Evolutionary conservation across 139 green algal species (phyloP).

Genomic region (Tetratostichococcus sp.): DNA sequence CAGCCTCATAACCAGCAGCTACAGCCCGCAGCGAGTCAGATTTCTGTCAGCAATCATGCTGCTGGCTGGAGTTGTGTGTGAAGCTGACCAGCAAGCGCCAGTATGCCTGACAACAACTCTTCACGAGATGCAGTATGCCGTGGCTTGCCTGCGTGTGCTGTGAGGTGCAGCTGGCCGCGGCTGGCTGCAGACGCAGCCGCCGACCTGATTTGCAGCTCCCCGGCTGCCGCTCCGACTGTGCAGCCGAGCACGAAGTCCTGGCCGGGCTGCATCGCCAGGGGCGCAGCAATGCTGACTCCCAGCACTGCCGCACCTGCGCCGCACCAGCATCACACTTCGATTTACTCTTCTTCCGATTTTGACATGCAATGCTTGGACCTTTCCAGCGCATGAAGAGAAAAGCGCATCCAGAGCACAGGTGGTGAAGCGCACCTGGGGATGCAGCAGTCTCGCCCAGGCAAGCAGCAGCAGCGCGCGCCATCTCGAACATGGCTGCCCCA

Average conservation of each 20-base stretch:
- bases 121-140: no score
- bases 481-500: slow-evolving; percentile 21
- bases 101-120: no score
- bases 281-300: not conserved
- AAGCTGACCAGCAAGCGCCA: no score
- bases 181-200: not conserved
- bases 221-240: not conserved
- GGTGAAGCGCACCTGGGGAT: not conserved
- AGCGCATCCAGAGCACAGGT: no score
- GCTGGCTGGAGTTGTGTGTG: no score
- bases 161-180: not conserved
- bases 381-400: no score
- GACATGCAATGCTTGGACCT: no score
- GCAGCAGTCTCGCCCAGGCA: not conserved
- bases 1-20: no score
- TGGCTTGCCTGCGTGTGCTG: not conserved
- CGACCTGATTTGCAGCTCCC: not conserved
- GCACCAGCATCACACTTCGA: no score
- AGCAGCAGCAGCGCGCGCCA: not conserved
- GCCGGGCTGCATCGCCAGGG: not conserved
- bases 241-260: not conserved
- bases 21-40: no score
- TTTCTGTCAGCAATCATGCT: no score
- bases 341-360: no score
- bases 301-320: not conserved